A percentile compares a stretch with the other conserved stretches of the same genome.
Conservation (phyloP, 2,329 filamentous ascomycete genomes). For the Colletotrichum kahawae region DNA sequence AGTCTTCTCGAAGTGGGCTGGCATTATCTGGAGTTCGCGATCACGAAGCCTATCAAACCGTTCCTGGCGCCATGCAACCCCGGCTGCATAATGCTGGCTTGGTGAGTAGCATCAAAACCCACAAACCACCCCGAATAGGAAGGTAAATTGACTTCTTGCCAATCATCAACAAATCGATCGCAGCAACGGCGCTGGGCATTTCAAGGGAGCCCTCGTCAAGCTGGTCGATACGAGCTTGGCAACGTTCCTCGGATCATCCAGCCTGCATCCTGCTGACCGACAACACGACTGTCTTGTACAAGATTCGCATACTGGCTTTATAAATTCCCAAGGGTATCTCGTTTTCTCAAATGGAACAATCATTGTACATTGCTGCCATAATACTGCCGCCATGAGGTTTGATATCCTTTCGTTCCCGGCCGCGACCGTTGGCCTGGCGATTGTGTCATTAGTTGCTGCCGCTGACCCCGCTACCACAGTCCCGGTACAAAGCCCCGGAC, state of each 20-base stretch:
- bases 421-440: neutral
- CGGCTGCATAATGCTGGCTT: neutral
- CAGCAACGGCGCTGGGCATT: neutral
- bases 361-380: fast-evolving
- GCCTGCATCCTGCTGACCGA: neutral
- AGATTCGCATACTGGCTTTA: neutral
- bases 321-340: neutral
- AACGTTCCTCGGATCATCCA: neutral
- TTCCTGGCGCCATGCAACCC: neutral
- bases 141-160: neutral
- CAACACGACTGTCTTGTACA: neutral
- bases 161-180: neutral
- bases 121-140: neutral
- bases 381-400: neutral
- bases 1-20: neutral
- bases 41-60: neutral
- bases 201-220: neutral
- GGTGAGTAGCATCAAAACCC: neutral
- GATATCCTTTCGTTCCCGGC: neutral
- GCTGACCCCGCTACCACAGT: fast-evolving
- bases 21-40: neutral
- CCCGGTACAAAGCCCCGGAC: neutral
- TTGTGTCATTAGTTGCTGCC: neutral
- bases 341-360: fast-evolving
- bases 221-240: neutral